Evolutionary conservation across 2,329 filamentous ascomycete genomes (phyloP), one percentile per base, ranked within the genome.

Genomic region (Fusarium pseudoanthophilum): DNA sequence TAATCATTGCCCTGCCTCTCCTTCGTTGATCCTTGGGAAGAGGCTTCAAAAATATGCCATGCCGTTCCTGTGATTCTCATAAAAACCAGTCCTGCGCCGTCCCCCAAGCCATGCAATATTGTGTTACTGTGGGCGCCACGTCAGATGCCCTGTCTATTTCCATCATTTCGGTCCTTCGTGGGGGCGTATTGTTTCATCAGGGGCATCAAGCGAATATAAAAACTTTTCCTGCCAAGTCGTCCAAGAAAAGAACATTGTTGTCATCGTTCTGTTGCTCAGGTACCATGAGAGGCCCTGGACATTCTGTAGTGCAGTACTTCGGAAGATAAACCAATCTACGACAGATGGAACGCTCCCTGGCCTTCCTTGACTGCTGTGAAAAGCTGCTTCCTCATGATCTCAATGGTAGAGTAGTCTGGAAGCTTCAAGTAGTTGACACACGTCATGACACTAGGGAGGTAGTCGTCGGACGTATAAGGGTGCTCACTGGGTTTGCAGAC

Each of bases 361-460:
- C 96, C 96, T 85, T 99, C 97, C 82, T 91, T 93, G 80, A 97
- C 97, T 32, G 96, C 97, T 73, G 92, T 92, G 73, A 89, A 91
- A 60, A 99, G 87, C 81, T 94, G 93, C 80, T 92, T 89, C 79
- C 89, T 92, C 83, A 99, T 90, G 58, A 92, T 87, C 4, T 93
- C 89, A 71, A 97, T 85, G 75, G 86, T 91, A 75, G 91, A 95
- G 83, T 99, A 99, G 83, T 99, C 94, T 26, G 96, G 96, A 79
- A 99, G 88, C 84, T 99, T 99, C 78, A 99, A 90, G 81, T 99
- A 99, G 83, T 99, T 99, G 83, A 97, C 96, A 82, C 97, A 99
- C 16, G 97, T 99, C 97, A 99, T 99, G 81, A 99, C 97, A 81
- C 95, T 98, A 18, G 97, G 96, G n/a, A 99, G 88, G 79, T 98